Base-by-base conservation (phyloP, 305 asterid species). In the Ajuga reptans region DNA sequence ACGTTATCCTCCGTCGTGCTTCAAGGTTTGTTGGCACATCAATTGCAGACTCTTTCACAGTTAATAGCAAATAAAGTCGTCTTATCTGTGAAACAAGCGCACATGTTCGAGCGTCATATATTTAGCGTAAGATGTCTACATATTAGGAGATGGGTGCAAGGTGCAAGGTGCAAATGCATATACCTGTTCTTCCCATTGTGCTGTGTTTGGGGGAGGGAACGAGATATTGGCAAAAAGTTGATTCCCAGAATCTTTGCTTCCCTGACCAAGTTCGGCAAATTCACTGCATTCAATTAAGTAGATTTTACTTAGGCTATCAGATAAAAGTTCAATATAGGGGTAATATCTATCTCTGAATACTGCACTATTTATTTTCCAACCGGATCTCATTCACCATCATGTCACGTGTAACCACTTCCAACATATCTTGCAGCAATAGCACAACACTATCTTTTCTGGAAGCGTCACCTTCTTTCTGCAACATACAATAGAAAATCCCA, bases 101-200 rank as follows among this genome's bases (percentile, higher is more conserved):
- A 21, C n/a, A 45, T 14, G 45, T 63, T 43, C 37, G 66, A 57
- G 63, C 33, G 17, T 58, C 16, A 73, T 55, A 64, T 69, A 17
- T 64, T 41, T 36, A 42, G 34, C 61, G 53, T 43, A 51, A 47
- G 41, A 34, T 36, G 14, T 62, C 14, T 31, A 56, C 50, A 59
- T 16, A 42, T 68, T 4, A 36, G 27, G 34, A 41, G 24, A 55
- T 31, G 58, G 18, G 61, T 65, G 59, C 58, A 71, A 36, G 24
- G 61, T 65, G 59, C 58, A 71, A 36, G 24, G 7, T 47, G 51
- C 61, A 62, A 55, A 56, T 74, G 60, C 63, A 69, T 56, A 64
- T 73, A 89, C 96, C 95, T 89, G 96, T 64, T 89, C 96, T 72
- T 85, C 92, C 96, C 96, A 89, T 68, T 86, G 95, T 69, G 96